These are phyloP conservation scores for Gracilaria domingensis DNA, from an alignment of 23 red algal species.

Conservation along the genomic window DNA sequence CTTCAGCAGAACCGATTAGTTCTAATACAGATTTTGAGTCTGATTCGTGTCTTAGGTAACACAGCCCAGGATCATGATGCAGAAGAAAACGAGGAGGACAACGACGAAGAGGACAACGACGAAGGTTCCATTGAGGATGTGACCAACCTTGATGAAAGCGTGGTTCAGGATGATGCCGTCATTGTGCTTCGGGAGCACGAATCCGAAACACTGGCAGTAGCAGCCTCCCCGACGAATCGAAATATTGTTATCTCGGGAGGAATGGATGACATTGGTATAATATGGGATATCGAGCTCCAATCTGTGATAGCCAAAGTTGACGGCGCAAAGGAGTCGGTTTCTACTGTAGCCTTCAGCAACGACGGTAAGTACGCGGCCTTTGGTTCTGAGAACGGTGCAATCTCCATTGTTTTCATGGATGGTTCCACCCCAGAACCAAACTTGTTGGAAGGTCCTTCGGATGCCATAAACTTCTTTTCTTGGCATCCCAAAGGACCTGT, in stretches of 20 bases:
- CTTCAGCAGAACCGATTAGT: not conserved
- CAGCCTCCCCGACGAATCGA: constrained; percentile 49
- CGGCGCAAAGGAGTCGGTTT: constrained; percentile 73
- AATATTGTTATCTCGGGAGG: constrained; percentile 60
- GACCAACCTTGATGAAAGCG: not conserved
- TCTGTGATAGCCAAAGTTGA: constrained; percentile 55
- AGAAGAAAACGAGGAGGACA: constrained; percentile 12
- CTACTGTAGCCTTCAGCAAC: constrained; percentile 53
- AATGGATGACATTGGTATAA: constrained; percentile 71
- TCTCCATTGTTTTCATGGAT: constrained; percentile 67
- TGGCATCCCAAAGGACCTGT: constrained; percentile 82
- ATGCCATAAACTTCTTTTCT: constrained; percentile 74
- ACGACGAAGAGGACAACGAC: constrained; percentile 9
- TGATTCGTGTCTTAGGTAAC: not conserved
- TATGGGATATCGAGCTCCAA: constrained; percentile 67
- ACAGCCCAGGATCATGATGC: not conserved
- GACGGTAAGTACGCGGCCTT: constrained; percentile 75
- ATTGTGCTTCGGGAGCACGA: constrained; percentile 62
- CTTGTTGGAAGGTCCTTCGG: constrained; percentile 70
- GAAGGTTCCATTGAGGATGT: not conserved
- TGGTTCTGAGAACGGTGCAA: constrained; percentile 77
- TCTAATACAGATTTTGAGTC: not conserved
- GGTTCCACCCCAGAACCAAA: constrained; percentile 5
- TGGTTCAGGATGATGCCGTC: constrained; percentile 44
- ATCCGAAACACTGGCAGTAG: constrained; percentile 50